phyloP scores from a whole-genome alignment of 116 monocot genomes.

The Posidonia oceanica region DNA sequence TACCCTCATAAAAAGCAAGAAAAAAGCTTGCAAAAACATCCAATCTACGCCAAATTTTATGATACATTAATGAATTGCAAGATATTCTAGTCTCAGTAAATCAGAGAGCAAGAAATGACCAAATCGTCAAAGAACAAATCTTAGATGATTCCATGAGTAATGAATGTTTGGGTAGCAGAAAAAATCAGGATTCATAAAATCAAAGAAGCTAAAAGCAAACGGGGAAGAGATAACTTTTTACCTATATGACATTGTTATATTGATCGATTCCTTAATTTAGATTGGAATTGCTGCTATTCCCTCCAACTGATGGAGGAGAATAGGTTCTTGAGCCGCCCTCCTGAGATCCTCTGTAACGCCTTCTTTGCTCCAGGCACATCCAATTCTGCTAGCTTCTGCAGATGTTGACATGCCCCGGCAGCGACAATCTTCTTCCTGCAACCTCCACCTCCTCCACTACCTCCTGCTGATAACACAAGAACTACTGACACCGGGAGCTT shows the following conservation, averaged over 20 bases:
- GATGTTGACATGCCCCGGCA: constrained; percentile 37
- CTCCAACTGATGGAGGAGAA: constrained; percentile 39
- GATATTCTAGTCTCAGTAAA: no score
- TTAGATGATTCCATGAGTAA: no score
- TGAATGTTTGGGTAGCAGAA: no score
- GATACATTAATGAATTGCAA: no score
- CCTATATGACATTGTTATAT: not conserved
- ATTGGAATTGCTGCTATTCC: constrained; percentile 14
- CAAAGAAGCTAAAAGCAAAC: no score
- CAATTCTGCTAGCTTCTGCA: constrained; percentile 56
- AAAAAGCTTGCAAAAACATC: no score
- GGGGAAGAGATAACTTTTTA: not conserved
- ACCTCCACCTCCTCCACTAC: constrained; percentile 30
- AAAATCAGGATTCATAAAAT: no score
- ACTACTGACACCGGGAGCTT: constrained; percentile 41
- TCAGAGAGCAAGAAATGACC: no score
- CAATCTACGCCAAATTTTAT: no score
- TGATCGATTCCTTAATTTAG: not conserved
- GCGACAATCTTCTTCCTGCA: constrained; percentile 43
- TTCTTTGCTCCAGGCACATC: constrained; percentile 71
- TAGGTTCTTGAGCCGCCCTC: constrained; percentile 47
- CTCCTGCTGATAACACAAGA: constrained; percentile 27
- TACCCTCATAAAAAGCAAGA: no score
- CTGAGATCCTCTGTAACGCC: constrained; percentile 55
- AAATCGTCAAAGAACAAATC: no score